Conservation (phyloP, 345 rosid genomes). For the Salix arbutifolia region DNA sequence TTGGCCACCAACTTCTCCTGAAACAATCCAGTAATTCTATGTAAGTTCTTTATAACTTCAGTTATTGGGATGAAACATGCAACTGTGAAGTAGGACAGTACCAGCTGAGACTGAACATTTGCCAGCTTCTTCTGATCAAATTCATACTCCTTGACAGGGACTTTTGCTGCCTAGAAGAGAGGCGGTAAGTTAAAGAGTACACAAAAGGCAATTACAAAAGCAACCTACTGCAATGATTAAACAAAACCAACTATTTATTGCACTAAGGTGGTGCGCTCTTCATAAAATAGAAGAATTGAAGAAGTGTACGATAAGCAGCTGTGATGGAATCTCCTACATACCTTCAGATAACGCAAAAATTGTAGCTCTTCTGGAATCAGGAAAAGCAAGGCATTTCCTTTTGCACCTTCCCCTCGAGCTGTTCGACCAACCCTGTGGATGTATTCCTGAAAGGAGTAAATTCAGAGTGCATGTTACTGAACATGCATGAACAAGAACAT, state of each 20-base stretch:
- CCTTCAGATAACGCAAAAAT: conserved; percentile 88
- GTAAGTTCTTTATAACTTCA: background rate
- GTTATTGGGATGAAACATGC: background rate
- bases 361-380: conserved; percentile 91
- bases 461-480: conserved; percentile 2
- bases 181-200: background rate
- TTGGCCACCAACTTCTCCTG: conserved; percentile 82
- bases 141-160: conserved; percentile 87
- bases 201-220: background rate
- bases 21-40: conserved; percentile 13
- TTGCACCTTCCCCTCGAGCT: conserved; percentile 98
- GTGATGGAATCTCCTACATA: conserved; percentile 10
- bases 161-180: conserved; percentile 68
- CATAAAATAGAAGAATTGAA: background rate
- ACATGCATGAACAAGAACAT: background rate
- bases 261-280: background rate
- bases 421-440: conserved; percentile 99
- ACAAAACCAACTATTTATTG: background rate
- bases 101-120: conserved; percentile 85
- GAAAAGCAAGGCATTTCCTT: conserved; percentile 89
- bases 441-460: conserved; percentile 63
- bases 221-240: background rate
- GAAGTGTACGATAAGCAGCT: background rate
- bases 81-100: conserved; percentile 21
- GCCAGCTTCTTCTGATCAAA: conserved; percentile 72